Evolutionary conservation across 2,329 filamentous ascomycete species (phyloP).

Genomic region (Aspergillus candidus): DNA sequence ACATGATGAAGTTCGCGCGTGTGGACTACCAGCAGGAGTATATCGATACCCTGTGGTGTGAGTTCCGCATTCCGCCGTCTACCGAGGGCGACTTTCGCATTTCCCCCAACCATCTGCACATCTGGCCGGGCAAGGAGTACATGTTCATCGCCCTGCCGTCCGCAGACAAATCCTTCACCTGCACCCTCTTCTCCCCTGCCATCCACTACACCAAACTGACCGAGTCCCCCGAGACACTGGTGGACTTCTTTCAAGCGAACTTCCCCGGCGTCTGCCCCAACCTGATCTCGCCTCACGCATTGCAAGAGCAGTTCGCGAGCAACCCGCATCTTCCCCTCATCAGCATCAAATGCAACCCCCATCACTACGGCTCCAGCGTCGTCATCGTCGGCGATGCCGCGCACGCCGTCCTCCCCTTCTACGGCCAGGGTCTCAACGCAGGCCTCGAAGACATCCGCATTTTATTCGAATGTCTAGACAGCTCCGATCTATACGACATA

Average conservation of each 20-base stretch:
- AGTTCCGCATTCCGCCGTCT: slow-evolving; percentile 70
- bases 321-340: slow-evolving; percentile 93
- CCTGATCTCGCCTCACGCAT: slow-evolving; percentile 54
- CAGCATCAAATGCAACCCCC: slow-evolving; percentile 84
- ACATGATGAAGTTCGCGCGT: slow-evolving; percentile 89
- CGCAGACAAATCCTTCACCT: slow-evolving; percentile 88
- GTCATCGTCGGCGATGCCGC: slow-evolving; percentile 91
- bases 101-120: slow-evolving; percentile 89
- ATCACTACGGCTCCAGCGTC: slow-evolving; percentile 69
- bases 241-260: slow-evolving; percentile 76
- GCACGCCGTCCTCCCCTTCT: slow-evolving; percentile 97
- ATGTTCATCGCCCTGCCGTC: slow-evolving; percentile 98
- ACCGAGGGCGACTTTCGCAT: slow-evolving; percentile 61
- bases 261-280: slow-evolving; percentile 75
- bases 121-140: slow-evolving; percentile 88
- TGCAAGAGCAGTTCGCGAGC: slow-evolving; percentile 66
- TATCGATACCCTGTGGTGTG: slow-evolving; percentile 95
- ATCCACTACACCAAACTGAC: slow-evolving; percentile 64
- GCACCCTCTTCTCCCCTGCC: slow-evolving; percentile 82
- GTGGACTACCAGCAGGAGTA: slow-evolving; percentile 93
- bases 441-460: slow-evolving; percentile 90
- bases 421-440: slow-evolving; percentile 96
- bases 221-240: slow-evolving; percentile 57
- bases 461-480: slow-evolving; percentile 75
- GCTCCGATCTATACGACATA: slow-evolving; percentile 45